Conservation (phyloP, 2,329 filamentous ascomycete genomes). For the Beauveria rudraprayagi region DNA sequence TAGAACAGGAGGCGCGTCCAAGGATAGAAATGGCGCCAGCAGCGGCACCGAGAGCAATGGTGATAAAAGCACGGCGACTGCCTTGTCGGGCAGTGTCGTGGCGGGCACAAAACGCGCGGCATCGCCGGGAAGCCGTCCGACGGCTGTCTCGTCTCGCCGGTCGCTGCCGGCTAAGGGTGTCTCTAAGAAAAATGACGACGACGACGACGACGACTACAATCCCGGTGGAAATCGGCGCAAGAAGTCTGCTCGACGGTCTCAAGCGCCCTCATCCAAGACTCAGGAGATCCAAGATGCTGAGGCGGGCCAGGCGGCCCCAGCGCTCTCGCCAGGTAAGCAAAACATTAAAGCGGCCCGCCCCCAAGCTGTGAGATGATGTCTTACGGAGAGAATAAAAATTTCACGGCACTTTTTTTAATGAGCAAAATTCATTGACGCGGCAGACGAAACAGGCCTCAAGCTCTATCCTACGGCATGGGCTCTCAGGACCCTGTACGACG, state of each 20-base stretch:
- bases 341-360: neutral
- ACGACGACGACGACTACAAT: slow-evolving; percentile 38
- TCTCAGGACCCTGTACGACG: slow-evolving; percentile 51
- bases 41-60: slow-evolving; percentile 17
- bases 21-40: slow-evolving; percentile 17
- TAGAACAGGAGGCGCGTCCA: slow-evolving; percentile 25
- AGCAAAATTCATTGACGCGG: slow-evolving; percentile 46
- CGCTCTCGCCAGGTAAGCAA: slow-evolving; percentile 9
- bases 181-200: slow-evolving; percentile 28
- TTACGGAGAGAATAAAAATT: neutral
- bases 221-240: slow-evolving; percentile 28
- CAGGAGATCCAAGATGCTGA: slow-evolving; percentile 14
- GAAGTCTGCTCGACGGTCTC: slow-evolving; percentile 13
- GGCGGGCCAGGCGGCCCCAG: slow-evolving; percentile 1
- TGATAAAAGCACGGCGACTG: neutral
- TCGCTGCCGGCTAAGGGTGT: slow-evolving; percentile 16
- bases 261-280: slow-evolving; percentile 8
- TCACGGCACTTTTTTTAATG: slow-evolving; percentile 17
- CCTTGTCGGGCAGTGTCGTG: slow-evolving; percentile 7
- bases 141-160: slow-evolving; percentile 18
- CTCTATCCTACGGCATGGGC: slow-evolving; percentile 55
- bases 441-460: slow-evolving; percentile 50
- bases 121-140: slow-evolving; percentile 7
- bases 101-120: slow-evolving; percentile 10
- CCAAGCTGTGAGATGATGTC: neutral